Percentiles rank a stretch among this genome's conserved stretches.
These are phyloP conservation scores for Phytophthora megakarya DNA, from an alignment of 352 stramenopile genomes.

Conservation along the genomic window DNA sequence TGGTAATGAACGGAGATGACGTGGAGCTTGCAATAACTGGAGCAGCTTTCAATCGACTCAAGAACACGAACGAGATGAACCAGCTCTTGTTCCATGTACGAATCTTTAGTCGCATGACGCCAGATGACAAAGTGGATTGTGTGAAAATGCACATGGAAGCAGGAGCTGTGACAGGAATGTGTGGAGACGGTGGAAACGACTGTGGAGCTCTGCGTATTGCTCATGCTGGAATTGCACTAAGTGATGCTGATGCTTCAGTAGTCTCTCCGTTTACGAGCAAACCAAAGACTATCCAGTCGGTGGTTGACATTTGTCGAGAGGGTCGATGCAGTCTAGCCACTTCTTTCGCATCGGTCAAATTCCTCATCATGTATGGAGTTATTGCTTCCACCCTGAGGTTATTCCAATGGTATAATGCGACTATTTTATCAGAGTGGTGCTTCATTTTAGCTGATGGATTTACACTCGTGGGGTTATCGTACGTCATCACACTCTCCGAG, in stretches of 20 bases:
- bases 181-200: conserved; percentile 89
- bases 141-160: conserved; percentile 66
- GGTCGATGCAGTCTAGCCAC: conserved; percentile 88
- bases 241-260: conserved; percentile 86
- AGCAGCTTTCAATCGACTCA: conserved; percentile 69
- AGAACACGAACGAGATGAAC: conserved; percentile 56
- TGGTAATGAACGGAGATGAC: conserved; percentile 14
- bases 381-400: conserved; percentile 68
- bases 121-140: conserved; percentile 69
- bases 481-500: conserved; percentile 69
- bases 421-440: conserved; percentile 72
- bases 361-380: conserved; percentile 90
- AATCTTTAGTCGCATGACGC: conserved; percentile 85
- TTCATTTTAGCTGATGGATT: conserved; percentile 80
- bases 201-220: conserved; percentile 91
- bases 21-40: conserved; percentile 77
- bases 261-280: conserved; percentile 90
- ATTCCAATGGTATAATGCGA: conserved; percentile 68
- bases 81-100: conserved; percentile 66
- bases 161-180: conserved; percentile 80
- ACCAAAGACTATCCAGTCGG: conserved; percentile 76
- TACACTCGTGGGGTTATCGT: conserved; percentile 69
- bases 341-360: conserved; percentile 87
- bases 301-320: conserved; percentile 86
- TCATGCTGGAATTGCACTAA: conserved; percentile 92